Conservation (phyloP, 805 yeast genomes). For the Candida khao-thaluensis region DNA sequence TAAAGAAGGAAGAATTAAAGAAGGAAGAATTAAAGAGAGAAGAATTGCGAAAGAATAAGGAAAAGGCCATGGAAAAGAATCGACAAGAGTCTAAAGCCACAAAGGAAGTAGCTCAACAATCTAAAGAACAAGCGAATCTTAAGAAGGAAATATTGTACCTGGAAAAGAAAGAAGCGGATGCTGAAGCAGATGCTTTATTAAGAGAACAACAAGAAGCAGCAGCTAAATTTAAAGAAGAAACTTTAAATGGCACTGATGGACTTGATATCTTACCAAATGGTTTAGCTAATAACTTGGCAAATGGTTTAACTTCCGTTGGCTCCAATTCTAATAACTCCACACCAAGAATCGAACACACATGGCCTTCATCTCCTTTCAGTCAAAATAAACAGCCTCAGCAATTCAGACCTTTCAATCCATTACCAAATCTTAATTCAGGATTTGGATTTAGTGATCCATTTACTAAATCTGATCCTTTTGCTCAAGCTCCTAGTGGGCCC, state of each 20-base stretch:
- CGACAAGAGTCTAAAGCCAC: too few relatives aligned
- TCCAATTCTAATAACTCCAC: constrained; percentile 3
- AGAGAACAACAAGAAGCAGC: constrained; percentile 11
- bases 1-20: constrained; percentile 22
- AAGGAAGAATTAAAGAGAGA: constrained; percentile 26
- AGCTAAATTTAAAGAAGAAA: constrained; percentile 3
- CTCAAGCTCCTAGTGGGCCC: background rate
- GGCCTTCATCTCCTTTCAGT: constrained; percentile 7
- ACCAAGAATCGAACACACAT: constrained; percentile 9
- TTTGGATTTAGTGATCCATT: background rate
- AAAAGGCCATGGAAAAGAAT: too few relatives aligned
- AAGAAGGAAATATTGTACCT: too few relatives aligned
- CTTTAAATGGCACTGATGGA: background rate
- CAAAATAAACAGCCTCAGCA: constrained; percentile 1
- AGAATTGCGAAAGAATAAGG: constrained; percentile 14
- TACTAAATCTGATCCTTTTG: background rate
- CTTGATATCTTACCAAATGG: background rate
- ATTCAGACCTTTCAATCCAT: constrained; percentile 8
- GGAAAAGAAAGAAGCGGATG: constrained; percentile 9
- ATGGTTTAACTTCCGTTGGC: background rate
- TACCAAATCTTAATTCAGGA: background rate
- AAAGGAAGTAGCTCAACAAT: too few relatives aligned
- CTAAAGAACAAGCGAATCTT: too few relatives aligned
- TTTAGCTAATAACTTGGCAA: background rate
- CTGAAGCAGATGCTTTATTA: constrained; percentile 11